Base-by-base conservation (phyloP, 78 protist genomes). In the Ministeria vibrans region DNA sequence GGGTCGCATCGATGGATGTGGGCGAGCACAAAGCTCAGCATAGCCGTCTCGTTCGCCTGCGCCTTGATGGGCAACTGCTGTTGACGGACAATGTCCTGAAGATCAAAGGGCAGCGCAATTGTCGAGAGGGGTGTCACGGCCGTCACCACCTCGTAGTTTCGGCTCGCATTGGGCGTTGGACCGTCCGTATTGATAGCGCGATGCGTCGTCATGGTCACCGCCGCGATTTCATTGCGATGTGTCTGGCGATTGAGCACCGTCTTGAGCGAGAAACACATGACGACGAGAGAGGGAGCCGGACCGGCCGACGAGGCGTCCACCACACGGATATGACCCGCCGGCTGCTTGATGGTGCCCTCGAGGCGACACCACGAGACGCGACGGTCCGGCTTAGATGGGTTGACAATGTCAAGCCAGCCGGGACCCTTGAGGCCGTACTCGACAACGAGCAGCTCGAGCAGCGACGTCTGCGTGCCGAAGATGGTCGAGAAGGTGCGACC, bases 401-500 rank as follows among this genome's bases (percentile, higher is more conserved):
- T 11, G 42, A 0, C 7, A 43, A 69, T 59, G 27, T 20, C 27
- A 34, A 96, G 64, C 96, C 95, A 96, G 83, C 91, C 72, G 18
- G 98, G 98, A 11, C 98, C 98, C 93, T 78, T 90, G 36, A 96
- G 71, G 46, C 78, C 42, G 30, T 87, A 77, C 72, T 93, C 86
- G 34, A 94, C 0, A 1, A 96, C 32, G 72, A 96, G 86, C 7
- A 36, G 51, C 87, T 95, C 98, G 0, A 83, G 25, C 30, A 75
- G 39, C 28, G 84, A 61, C 32, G 88, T 82, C 51, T 81, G 39
- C 36, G 89, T 71, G 34, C 98, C 98, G 53, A 94, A 92, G 28
- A 88, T 87, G 42, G 23, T 53, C 55, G 78, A 70, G 72, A 78
- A 82, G 23, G 81, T 66, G 28, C 5, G 1, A 59, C 86, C 83